Evolutionary conservation across 306 rosid species (phyloP).

Genomic region (Prunus padus): DNA sequence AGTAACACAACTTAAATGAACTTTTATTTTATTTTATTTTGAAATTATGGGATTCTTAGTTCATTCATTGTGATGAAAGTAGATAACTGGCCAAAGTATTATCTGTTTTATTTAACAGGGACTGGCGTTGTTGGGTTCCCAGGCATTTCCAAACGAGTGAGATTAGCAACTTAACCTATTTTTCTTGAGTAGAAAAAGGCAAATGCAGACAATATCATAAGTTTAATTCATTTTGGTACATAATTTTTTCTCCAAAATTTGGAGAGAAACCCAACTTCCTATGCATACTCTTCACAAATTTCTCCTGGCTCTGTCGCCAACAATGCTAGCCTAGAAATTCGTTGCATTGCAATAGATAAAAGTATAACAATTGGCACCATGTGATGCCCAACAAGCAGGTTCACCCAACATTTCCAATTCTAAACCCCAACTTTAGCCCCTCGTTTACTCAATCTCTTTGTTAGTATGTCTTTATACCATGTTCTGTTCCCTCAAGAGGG

Average conservation of each 20-base stretch:
- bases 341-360: not conserved
- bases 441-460: not conserved
- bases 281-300: too few relatives aligned
- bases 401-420: too few relatives aligned
- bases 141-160: slow-evolving; percentile 55
- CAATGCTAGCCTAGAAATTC: slow-evolving; percentile 14
- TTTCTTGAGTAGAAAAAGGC: not conserved
- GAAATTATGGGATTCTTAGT: not conserved
- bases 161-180: slow-evolving; percentile 4
- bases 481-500: too few relatives aligned
- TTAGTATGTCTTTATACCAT: too few relatives aligned
- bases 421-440: too few relatives aligned
- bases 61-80: slow-evolving; percentile 2
- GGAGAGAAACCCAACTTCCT: too few relatives aligned
- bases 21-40: not conserved
- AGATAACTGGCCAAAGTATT: not conserved
- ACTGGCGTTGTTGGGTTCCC: slow-evolving; percentile 41
- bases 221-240: too few relatives aligned
- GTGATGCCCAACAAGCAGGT: too few relatives aligned
- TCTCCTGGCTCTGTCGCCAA: too few relatives aligned
- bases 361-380: too few relatives aligned
- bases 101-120: slow-evolving; percentile 32
- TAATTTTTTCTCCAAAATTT: too few relatives aligned
- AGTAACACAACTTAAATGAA: slow-evolving; percentile 22
- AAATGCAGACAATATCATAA: not conserved